A percentile compares a stretch with the other conserved stretches of the same genome.
Evolutionary conservation across 2,329 filamentous ascomycete species (phyloP).

Genomic region (Dactylonectria estremocensis): DNA sequence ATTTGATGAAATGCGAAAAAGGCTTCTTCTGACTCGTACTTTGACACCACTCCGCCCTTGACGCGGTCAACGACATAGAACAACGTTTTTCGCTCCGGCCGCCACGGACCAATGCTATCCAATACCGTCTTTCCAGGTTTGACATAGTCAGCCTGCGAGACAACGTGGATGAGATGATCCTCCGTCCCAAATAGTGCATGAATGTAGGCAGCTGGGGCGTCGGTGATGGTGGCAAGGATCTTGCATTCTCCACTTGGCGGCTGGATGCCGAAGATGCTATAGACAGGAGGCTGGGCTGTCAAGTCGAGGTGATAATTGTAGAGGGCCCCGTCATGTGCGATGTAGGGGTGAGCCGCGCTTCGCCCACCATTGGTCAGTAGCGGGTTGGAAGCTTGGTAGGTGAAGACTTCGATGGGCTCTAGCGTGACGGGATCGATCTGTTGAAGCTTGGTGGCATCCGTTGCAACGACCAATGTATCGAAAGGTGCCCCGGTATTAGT

Average conservation of each 20-base stretch:
- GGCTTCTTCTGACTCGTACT: constrained; percentile 21
- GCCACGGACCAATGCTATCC: constrained; percentile 19
- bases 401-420: constrained; percentile 31
- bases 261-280: constrained; percentile 25
- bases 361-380: constrained; percentile 17
- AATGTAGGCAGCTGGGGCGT: constrained; percentile 26
- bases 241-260: constrained; percentile 13
- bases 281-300: constrained; percentile 10
- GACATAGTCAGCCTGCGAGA: constrained; percentile 28
- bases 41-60: constrained; percentile 23
- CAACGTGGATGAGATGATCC: constrained; percentile 27
- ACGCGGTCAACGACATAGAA: constrained; percentile 28
- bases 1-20: constrained; percentile 30
- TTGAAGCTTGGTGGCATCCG: constrained; percentile 21
- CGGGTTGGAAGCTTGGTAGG: constrained; percentile 23
- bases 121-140: constrained; percentile 17
- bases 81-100: constrained; percentile 16
- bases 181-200: constrained; percentile 25
- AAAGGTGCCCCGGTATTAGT: constrained; percentile 10
- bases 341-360: constrained; percentile 23
- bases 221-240: constrained; percentile 31
- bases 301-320: constrained; percentile 32
- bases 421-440: constrained; percentile 24
- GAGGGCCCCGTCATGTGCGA: constrained; percentile 10
- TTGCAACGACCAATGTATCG: constrained; percentile 22